Evolutionary conservation across 148 eudicot species (phyloP).

Genomic region (Chenopodium formosanum): DNA sequence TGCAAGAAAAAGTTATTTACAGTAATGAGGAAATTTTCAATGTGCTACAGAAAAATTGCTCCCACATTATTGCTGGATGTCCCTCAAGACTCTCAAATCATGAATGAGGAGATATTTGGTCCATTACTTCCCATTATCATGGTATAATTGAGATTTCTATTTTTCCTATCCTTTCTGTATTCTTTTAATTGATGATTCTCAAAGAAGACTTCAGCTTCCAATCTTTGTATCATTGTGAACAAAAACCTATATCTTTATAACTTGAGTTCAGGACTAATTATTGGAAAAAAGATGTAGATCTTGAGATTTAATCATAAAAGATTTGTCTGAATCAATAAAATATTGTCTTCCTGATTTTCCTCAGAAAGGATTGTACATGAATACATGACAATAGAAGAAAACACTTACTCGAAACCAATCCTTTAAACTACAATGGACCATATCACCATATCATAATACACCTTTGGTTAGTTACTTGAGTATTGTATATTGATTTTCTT

Average conservation of each 20-base stretch:
- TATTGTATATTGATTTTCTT: neutral
- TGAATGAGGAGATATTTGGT: slow-evolving; percentile 74
- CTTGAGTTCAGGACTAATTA: neutral
- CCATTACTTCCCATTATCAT: slow-evolving; percentile 68
- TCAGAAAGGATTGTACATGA: neutral
- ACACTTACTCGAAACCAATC: neutral
- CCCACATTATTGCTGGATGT: slow-evolving; percentile 59
- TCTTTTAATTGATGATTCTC: neutral
- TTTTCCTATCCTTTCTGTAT: neutral
- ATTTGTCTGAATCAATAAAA: neutral
- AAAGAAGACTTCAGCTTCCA: neutral
- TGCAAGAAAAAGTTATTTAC: neutral
- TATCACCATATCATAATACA: neutral
- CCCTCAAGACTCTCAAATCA: slow-evolving; percentile 46
- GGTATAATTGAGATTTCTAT: slow-evolving; percentile 24
- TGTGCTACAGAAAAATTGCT: slow-evolving; percentile 47
- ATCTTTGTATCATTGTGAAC: neutral
- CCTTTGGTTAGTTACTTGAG: neutral
- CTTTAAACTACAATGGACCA: neutral
- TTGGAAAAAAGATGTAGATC: neutral
- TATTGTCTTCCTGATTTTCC: neutral
- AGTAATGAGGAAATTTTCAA: neutral
- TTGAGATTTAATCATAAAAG: neutral
- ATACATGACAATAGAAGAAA: neutral
- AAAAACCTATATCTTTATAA: neutral